Evolutionary conservation across 2,329 filamentous ascomycete genomes (phyloP).

Genomic region (Neurospora sp.): DNA sequence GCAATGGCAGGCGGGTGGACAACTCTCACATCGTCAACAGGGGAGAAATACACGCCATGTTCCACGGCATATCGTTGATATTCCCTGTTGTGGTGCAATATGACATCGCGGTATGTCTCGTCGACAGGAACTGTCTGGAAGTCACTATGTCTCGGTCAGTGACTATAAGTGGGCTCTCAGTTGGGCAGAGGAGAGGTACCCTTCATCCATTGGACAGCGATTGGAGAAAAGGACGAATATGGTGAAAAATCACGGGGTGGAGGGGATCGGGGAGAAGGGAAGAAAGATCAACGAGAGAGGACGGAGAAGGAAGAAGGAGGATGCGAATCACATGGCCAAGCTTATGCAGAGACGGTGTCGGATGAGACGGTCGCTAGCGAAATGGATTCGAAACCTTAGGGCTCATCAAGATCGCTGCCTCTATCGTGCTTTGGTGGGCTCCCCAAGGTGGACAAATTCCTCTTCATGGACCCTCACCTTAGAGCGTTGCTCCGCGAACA

Average conservation of each 20-base stretch:
- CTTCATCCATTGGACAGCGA: slow-evolving; percentile 16
- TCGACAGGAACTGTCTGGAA: slow-evolving; percentile 43
- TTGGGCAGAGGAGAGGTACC: slow-evolving; percentile 12
- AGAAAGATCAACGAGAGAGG: background rate
- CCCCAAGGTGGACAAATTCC: slow-evolving; percentile 13
- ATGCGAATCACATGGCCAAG: background rate
- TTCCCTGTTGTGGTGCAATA: slow-evolving; percentile 50
- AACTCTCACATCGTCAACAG: slow-evolving; percentile 56
- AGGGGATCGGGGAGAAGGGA: background rate
- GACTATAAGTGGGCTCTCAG: background rate
- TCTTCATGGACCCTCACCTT: slow-evolving; percentile 13
- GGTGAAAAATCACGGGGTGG: background rate
- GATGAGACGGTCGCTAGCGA: background rate
- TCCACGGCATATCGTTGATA: slow-evolving; percentile 60
- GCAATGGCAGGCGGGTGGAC: slow-evolving; percentile 2
- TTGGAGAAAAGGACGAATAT: slow-evolving; percentile 3
- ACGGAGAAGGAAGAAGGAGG: slow-evolving; percentile 1
- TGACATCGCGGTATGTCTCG: slow-evolving; percentile 46
- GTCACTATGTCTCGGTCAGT: slow-evolving; percentile 28
- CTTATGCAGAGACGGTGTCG: slow-evolving; percentile 1
- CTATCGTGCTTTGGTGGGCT: slow-evolving; percentile 14
- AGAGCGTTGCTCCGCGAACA: slow-evolving; percentile 7
- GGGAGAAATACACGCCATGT: slow-evolving; percentile 55
- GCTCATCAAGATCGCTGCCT: slow-evolving; percentile 15
- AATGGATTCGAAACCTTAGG: slow-evolving; percentile 5